phyloP scores from a whole-genome alignment of 2,329 filamentous ascomycete species.

The Trichophyton equinum region DNA sequence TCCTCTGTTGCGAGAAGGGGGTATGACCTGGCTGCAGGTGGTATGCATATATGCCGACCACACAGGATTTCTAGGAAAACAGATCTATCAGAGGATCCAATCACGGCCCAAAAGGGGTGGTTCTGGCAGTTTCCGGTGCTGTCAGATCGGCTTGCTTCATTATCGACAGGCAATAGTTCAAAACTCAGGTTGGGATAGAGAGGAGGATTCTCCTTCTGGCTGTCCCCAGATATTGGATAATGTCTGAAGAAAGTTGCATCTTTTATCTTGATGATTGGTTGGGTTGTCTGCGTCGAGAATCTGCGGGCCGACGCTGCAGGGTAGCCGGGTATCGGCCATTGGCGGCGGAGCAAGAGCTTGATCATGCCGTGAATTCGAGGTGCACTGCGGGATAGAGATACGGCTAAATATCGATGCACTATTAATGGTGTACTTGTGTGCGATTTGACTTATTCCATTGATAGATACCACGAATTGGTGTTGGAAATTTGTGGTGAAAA shows the following conservation, averaged over 20 bases:
- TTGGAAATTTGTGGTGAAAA: background rate
- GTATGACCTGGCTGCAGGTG: constrained; percentile 62
- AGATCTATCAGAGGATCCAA: constrained; percentile 71
- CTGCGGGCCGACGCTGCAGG: background rate
- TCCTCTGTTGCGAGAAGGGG: constrained; percentile 60
- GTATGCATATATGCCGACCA: constrained; percentile 62
- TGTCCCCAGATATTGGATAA: constrained; percentile 45
- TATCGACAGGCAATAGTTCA: constrained; percentile 41
- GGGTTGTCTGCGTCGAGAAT: constrained; percentile 13
- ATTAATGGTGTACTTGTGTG: too few relatives aligned
- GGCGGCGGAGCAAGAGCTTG: background rate
- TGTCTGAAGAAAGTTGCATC: constrained; percentile 75
- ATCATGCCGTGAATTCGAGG: background rate
- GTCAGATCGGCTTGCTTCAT: background rate
- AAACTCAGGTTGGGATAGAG: constrained; percentile 63
- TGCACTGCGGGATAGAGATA: too few relatives aligned
- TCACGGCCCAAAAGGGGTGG: constrained; percentile 64
- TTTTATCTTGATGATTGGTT: constrained; percentile 56
- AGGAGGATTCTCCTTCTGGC: constrained; percentile 48
- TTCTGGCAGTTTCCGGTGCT: background rate
- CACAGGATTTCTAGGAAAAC: constrained; percentile 67
- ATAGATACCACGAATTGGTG: too few relatives aligned
- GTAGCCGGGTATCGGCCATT: background rate
- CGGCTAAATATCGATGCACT: too few relatives aligned
- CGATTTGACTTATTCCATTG: too few relatives aligned